Conservation (phyloP, 345 rosid genomes). For the Eucalyptus guilfoylei region DNA sequence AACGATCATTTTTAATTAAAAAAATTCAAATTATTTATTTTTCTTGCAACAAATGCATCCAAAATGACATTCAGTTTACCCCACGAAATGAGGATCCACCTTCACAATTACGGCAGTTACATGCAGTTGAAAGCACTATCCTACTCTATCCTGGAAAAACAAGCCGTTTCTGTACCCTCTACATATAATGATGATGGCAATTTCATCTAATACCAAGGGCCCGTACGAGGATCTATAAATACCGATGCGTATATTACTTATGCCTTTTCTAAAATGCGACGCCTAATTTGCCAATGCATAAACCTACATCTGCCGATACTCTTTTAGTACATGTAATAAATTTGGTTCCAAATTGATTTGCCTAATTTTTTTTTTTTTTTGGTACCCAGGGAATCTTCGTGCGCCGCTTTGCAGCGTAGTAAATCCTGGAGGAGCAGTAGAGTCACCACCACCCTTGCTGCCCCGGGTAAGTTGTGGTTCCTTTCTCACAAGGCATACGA, state of each 20-base stretch:
- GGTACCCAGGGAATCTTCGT: no score
- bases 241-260: neutral
- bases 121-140: neutral
- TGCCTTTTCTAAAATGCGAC: neutral
- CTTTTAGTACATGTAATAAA: neutral
- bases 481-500: no score
- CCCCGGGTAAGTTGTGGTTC: no score
- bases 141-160: neutral
- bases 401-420: no score
- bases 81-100: neutral
- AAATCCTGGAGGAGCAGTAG: no score
- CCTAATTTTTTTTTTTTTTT: no score
- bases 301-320: neutral
- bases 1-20: fast-evolving
- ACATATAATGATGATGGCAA: neutral
- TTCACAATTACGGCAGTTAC: neutral
- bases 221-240: neutral
- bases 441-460: no score
- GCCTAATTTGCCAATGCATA: neutral
- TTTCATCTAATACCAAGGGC: neutral
- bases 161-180: neutral
- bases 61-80: neutral
- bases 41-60: fast-evolving
- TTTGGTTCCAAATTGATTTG: neutral
- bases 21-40: no score